phyloP scores from a whole-genome alignment of 257 asterid species.

The Thymus mandschuricus region DNA sequence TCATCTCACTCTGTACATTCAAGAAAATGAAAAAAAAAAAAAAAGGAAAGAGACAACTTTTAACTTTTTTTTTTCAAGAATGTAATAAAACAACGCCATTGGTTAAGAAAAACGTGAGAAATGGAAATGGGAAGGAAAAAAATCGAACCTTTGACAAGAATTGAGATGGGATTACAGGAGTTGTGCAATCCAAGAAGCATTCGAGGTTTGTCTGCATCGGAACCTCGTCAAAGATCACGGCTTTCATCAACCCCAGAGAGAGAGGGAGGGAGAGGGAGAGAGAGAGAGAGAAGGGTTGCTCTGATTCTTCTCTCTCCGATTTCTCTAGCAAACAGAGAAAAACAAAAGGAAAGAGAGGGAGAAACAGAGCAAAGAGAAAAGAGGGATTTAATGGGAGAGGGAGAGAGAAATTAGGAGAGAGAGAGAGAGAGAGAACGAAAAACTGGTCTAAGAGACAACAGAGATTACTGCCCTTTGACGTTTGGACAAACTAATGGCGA shows the following conservation, averaged over 20 bases:
- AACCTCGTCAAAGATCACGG: slow-evolving; percentile 40
- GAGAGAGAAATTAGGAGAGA: slow-evolving; percentile 36
- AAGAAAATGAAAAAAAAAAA: background rate
- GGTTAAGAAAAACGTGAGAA: background rate
- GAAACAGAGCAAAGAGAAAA: slow-evolving; percentile 36
- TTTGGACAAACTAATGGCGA: slow-evolving; percentile 55
- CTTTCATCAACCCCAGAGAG: slow-evolving; percentile 21
- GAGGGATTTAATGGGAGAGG: slow-evolving; percentile 41
- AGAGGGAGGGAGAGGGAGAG: slow-evolving; percentile 35
- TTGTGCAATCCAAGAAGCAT: slow-evolving; percentile 62
- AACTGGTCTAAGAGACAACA: slow-evolving; percentile 33
- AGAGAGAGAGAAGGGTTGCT: slow-evolving; percentile 36
- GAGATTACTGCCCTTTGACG: slow-evolving; percentile 58
- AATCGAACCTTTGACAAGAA: slow-evolving; percentile 50
- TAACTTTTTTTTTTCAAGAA: background rate
- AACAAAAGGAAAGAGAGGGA: slow-evolving; percentile 32
- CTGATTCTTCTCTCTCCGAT: slow-evolving; percentile 62
- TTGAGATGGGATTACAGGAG: slow-evolving; percentile 63
- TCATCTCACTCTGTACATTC: slow-evolving; percentile 61
- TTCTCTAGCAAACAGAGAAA: slow-evolving; percentile 38
- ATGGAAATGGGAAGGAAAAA: background rate
- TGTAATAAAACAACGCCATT: background rate
- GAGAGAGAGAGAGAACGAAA: slow-evolving; percentile 19
- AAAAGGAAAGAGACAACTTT: background rate
- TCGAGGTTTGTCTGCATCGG: slow-evolving; percentile 56